phyloP scores from a whole-genome alignment of 1,139 yeast species.

The Saccharomyces hybrid region DNA sequence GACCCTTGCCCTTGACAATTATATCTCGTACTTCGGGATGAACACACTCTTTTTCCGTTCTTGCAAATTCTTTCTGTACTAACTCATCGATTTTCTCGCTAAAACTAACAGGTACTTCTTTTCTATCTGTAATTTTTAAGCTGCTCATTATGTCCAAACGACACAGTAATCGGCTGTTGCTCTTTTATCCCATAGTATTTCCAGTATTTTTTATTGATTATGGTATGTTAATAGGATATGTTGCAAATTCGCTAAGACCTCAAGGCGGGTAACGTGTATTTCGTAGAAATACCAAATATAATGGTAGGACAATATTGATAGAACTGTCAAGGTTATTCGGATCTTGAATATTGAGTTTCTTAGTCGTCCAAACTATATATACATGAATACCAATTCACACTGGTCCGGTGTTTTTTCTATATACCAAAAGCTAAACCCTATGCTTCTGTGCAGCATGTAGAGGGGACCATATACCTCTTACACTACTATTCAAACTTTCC shows the following conservation, averaged over 20 bases:
- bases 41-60: neutral
- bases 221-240: neutral
- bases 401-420: neutral
- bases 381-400: neutral
- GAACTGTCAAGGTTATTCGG: neutral
- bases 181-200: neutral
- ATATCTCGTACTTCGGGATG: slow-evolving; percentile 17
- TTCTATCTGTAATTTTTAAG: neutral
- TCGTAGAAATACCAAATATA: no score
- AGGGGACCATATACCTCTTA: slow-evolving; percentile 98
- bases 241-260: neutral
- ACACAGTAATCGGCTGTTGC: neutral
- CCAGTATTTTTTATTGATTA: neutral
- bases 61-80: slow-evolving; percentile 12
- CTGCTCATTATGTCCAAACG: neutral
- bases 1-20: neutral
- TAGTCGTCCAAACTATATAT: neutral
- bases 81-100: slow-evolving; percentile 5
- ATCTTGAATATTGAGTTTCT: neutral
- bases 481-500: slow-evolving; percentile 68
- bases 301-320: no score
- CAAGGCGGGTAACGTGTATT: neutral
- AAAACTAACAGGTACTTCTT: neutral
- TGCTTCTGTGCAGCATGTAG: slow-evolving; percentile 70
- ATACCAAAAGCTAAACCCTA: slow-evolving; percentile 41